Base-by-base conservation (phyloP, 2,329 filamentous ascomycete genomes). In the Fusarium udum region DNA sequence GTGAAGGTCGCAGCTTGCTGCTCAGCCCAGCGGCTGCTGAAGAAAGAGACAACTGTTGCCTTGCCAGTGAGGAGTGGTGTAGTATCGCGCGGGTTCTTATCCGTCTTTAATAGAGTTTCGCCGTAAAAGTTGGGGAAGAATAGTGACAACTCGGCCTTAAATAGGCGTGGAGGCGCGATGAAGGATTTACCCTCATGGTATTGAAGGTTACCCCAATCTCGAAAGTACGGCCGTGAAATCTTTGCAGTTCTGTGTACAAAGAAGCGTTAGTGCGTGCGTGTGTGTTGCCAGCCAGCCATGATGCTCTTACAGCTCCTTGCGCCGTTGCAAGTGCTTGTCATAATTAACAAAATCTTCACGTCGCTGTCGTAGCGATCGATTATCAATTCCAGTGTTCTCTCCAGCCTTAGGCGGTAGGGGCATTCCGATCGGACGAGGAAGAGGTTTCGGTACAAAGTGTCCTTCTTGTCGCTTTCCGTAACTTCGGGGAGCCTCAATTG, bases 91-190 rank as follows among this genome's bases (percentile, higher is more conserved):
- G 86, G 81, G 53, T 84, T 75, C 67, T 80, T 80, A 83, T 85
- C 78, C 56, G 84, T 84, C 75, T 89, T 90, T 61, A 89, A 84
- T 36, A 98, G 87, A 4, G 95, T 98, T 75, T 89, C 86, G 51
- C 96, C 96, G 80, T 89, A 89, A 66, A 99, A 86, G 83, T 99
- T 99, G 51, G 96, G 96, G 84, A 99, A 98, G 86, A 93, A 98
- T 72, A 98, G 89, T 10, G 95, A 92, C 58, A 91, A 88, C 43
- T 97, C 93, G 73, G 88, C 88, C 78, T 91, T 92, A 87, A 98
- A 98, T 55, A 95, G 88, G n/a, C 92, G 88, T 8, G 93, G 90
- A 42, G 95, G 95, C 26, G 94, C 91, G 58, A 95, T 85, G 84
- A 98, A 99, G 31, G 94, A 94, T 83, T 99, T 99, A 78, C 96